A percentile compares a stretch with the other conserved stretches of the same genome.
Evolutionary conservation across 225 moss, liverwort and hornwort species (phyloP).

Genomic region (Pleurozium schreberi): DNA sequence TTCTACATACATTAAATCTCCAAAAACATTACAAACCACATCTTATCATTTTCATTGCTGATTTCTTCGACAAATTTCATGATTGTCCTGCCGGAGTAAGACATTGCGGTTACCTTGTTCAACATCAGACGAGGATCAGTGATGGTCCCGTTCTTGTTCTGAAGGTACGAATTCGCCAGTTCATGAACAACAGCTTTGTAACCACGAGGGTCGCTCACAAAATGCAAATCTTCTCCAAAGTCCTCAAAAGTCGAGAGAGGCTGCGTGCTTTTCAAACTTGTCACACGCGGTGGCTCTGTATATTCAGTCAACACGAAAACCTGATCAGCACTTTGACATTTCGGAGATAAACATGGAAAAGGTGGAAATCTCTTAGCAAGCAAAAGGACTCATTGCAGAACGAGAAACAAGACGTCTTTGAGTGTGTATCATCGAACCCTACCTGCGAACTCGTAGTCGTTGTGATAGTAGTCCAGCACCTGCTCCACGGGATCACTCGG

Average conservation of each 20-base stretch:
- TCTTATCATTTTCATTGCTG: neutral
- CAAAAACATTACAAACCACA: neutral
- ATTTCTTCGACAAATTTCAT: neutral
- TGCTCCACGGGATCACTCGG: neutral
- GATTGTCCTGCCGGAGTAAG: neutral
- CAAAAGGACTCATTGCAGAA: neutral
- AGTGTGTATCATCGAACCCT: too few relatives aligned
- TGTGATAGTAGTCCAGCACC: neutral
- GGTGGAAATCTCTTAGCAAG: neutral
- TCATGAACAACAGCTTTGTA: slow-evolving; percentile 2
- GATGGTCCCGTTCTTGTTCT: neutral
- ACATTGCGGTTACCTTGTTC: neutral
- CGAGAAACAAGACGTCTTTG: too few relatives aligned
- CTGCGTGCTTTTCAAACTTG: slow-evolving; percentile 6
- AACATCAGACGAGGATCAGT: neutral
- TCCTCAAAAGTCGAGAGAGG: neutral
- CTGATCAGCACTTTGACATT: neutral
- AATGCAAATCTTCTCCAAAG: neutral
- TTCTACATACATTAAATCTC: neutral
- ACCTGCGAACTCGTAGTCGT: slow-evolving; percentile 8
- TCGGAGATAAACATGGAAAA: neutral
- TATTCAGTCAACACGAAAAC: neutral
- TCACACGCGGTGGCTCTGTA: slow-evolving; percentile 1
- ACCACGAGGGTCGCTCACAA: slow-evolving; percentile 2
- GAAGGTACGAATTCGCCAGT: neutral